Evolutionary conservation across 2,329 filamentous ascomycete genomes (phyloP).

Genomic region (Xylariaceae sp.): DNA sequence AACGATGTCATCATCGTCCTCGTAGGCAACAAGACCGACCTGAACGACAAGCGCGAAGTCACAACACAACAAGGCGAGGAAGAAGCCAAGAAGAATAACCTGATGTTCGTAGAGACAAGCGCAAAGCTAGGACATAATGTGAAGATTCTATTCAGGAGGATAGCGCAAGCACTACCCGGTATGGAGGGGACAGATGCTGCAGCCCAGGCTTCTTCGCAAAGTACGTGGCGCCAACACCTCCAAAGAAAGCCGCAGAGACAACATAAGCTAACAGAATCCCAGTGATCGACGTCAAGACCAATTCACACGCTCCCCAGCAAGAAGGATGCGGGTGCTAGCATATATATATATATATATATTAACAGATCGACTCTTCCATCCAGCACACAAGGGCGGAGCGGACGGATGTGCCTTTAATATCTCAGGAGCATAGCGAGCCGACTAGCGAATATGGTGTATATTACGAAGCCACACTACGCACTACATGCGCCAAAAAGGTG

Average conservation of each 20-base stretch:
- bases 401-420: constrained; percentile 20
- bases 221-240: constrained; percentile 57
- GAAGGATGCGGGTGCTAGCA: constrained; percentile 73
- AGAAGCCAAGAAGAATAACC: constrained; percentile 95
- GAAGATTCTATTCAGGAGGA: constrained; percentile 95
- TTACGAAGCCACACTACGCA: constrained; percentile 30
- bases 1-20: constrained; percentile 99
- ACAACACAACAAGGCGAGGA: constrained; percentile 96
- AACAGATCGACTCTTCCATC: constrained; percentile 2
- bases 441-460: constrained; percentile 39
- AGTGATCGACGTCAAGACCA: constrained; percentile 96
- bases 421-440: constrained; percentile 42
- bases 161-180: constrained; percentile 94
- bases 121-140: constrained; percentile 98
- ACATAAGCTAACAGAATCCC: constrained; percentile 36
- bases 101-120: constrained; percentile 99
- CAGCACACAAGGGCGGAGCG: constrained; percentile 16
- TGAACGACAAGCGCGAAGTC: constrained; percentile 98
- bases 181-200: constrained; percentile 92
- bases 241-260: background rate
- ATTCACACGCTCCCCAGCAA: constrained; percentile 71
- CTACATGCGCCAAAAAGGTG: constrained; percentile 23
- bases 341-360: background rate
- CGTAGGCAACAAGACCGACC: constrained; percentile 98
- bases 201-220: constrained; percentile 75